Conservation (phyloP, 768 basidiomycete species). For the Boletus rubropictus region DNA sequence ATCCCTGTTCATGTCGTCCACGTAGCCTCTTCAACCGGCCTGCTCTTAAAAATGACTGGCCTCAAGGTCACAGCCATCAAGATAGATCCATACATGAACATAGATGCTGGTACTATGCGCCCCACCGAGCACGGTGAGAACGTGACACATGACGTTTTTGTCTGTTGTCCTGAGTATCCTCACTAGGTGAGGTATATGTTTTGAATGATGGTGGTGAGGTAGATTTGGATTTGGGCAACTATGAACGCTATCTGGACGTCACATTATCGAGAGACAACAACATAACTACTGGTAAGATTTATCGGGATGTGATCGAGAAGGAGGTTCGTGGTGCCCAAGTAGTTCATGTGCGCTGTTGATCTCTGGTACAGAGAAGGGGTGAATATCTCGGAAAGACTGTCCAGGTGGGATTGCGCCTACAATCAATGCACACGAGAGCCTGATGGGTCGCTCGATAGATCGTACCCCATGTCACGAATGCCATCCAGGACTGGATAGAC, state of each 20-base stretch:
- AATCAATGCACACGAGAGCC: not conserved
- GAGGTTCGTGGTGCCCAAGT: conserved; percentile 59
- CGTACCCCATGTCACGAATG: conserved; percentile 93
- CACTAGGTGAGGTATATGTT: conserved; percentile 89
- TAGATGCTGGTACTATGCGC: conserved; percentile 98
- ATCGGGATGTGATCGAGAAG: conserved; percentile 92
- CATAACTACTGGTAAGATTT: conserved; percentile 98
- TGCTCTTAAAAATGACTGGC: conserved; percentile 91
- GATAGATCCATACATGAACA: conserved; percentile 99
- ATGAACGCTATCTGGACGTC: conserved; percentile 95
- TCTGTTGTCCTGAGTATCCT: conserved; percentile 19
- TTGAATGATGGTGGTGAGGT: conserved; percentile 98
- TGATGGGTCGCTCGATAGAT: conserved; percentile 44
- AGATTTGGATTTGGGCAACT: conserved; percentile 96
- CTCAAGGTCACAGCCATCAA: conserved; percentile 98
- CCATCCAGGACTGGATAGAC: conserved; percentile 98
- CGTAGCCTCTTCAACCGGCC: conserved; percentile 91
- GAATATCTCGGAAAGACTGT: conserved; percentile 97
- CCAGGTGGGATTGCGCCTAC: conserved; percentile 48
- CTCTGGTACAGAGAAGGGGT: conserved; percentile 54
- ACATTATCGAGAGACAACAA: conserved; percentile 94
- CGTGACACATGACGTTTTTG: conserved; percentile 2
- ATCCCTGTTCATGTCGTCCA: conserved; percentile 19
- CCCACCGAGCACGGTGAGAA: conserved; percentile 93
- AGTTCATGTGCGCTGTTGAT: conserved; percentile 7